Evolutionary conservation across 179 eudicot genomes (phyloP), one percentile per base, ranked within the genome.

Genomic region (Patellifolia procumbens): DNA sequence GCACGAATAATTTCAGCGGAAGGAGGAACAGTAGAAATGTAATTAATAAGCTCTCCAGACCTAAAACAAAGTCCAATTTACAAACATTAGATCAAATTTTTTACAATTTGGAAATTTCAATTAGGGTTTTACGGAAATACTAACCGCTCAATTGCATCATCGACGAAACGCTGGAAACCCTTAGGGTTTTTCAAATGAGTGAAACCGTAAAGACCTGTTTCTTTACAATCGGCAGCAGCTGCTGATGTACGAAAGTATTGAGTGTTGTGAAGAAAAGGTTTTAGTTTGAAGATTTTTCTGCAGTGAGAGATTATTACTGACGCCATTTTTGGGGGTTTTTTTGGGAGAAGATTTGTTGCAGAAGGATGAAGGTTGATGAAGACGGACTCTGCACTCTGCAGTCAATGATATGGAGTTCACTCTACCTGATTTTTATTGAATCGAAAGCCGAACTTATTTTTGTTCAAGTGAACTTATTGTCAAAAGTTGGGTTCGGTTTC

Each of bases 161-260:
- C 97, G 53, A 89, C 97, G 76, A 93, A 86, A 17, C 96, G 90
- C 59, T 84, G 93, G 71, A 93, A 93, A 63, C 98, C 98, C 39
- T 81, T 79, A 81, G 98, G 83, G 72, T 87, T 83, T 79, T 87
- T 94, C 83, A 94, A 78, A 73, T 89, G 91, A 62, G 85, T 49
- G 73, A 91, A 87, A 58, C 97, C 97, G 64, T 94, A 94, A 22
- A 94, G 91, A 37, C 98, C 98, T n/a, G 93, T 83, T 52, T 74
- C 74, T 70, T 73, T 69, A 1, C 76, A 4, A 20, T 77, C 81
- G 31, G 46, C 24, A 26, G 78, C 75, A 35, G 81, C 81, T 2
- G 76, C 81, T 1, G 84, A 78, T 59, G 81, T 74, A 22, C 81
- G 79, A 37, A 73, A 68, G 29, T 65, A 74, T 31, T 73, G 84